These are phyloP conservation scores for Coriolopsis trogii DNA, from an alignment of 1,284 basidiomycete species.

Conservation along the genomic window DNA sequence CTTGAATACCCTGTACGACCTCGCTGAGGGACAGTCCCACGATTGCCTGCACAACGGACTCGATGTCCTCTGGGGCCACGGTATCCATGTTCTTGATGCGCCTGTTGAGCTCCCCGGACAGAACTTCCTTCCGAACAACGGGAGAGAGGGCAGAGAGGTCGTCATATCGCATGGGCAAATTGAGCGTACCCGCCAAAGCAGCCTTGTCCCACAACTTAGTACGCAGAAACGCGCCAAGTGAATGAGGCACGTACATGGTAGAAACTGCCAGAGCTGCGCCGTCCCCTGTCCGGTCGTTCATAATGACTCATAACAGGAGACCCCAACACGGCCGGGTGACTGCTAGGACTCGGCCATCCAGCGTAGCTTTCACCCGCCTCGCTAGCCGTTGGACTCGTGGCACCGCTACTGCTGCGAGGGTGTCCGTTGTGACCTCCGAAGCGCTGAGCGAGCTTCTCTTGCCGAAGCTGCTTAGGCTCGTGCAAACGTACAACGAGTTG, in stretches of 20 bases:
- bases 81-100: slow-evolving; percentile 62
- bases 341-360: slow-evolving; percentile 75
- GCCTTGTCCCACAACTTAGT: slow-evolving; percentile 47
- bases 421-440: slow-evolving; percentile 76
- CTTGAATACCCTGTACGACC: slow-evolving; percentile 75
- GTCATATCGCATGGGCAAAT: slow-evolving; percentile 80
- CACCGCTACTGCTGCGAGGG: slow-evolving; percentile 75
- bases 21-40: slow-evolving; percentile 72
- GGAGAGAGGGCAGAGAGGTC: slow-evolving; percentile 79
- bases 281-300: slow-evolving; percentile 63
- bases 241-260: slow-evolving; percentile 58
- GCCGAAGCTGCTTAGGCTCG: slow-evolving; percentile 86
- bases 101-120: slow-evolving; percentile 79
- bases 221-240: slow-evolving; percentile 1
- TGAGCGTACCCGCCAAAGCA: slow-evolving; percentile 74
- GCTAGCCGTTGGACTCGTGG: slow-evolving; percentile 79
- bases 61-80: slow-evolving; percentile 57
- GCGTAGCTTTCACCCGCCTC: slow-evolving; percentile 75
- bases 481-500: slow-evolving; percentile 85
- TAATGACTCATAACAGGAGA: slow-evolving; percentile 56
- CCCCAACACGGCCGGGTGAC: slow-evolving; percentile 49
- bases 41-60: slow-evolving; percentile 69
- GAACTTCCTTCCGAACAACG: slow-evolving; percentile 81
- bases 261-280: slow-evolving; percentile 82
- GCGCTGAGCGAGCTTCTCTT: slow-evolving; percentile 84